These are phyloP conservation scores for Pseudogymnoascus pannorum DNA, from an alignment of 2,329 filamentous ascomycete species.

Conservation along the genomic window DNA sequence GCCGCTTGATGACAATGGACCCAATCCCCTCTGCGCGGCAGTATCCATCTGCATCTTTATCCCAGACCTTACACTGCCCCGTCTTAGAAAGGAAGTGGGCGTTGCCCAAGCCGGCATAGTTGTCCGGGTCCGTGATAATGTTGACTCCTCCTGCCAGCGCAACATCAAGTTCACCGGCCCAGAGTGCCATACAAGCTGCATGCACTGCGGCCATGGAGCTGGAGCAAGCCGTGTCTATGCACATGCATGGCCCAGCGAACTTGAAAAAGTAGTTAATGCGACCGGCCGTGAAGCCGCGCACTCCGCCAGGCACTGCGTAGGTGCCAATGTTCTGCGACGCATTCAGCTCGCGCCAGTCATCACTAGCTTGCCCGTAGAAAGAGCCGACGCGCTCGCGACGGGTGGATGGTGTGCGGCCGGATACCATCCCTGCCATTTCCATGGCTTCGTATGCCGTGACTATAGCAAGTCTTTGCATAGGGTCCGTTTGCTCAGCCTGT, in stretches of 20 bases:
- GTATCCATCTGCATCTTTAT: conserved; percentile 41
- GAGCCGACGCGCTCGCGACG: too few species aligned
- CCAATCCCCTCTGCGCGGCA: conserved; percentile 41
- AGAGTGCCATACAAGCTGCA: not conserved
- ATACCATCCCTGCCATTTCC: too few species aligned
- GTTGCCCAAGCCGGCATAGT: conserved; percentile 22
- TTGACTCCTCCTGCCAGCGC: not conserved
- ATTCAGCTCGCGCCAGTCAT: too few species aligned
- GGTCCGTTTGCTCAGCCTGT: too few species aligned
- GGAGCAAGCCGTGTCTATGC: conserved; percentile 36
- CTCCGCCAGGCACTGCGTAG: conserved; percentile 45
- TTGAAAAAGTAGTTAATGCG: conserved; percentile 41
- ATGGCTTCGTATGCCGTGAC: too few species aligned
- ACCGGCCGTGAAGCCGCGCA: conserved; percentile 45
- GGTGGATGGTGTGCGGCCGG: too few species aligned
- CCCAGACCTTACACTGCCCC: conserved; percentile 40
- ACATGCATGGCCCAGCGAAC: conserved; percentile 33
- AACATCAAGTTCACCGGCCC: not conserved
- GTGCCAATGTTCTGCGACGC: conserved; percentile 35
- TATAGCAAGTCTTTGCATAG: too few species aligned
- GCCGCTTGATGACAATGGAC: conserved; percentile 39
- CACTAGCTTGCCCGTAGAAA: too few species aligned
- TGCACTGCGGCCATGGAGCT: too few species aligned
- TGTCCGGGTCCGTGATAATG: not conserved
- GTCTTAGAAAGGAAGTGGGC: conserved; percentile 11